Evolutionary conservation across 1,139 yeast species (phyloP).

Genomic region (Martiniozyma asiatica): DNA sequence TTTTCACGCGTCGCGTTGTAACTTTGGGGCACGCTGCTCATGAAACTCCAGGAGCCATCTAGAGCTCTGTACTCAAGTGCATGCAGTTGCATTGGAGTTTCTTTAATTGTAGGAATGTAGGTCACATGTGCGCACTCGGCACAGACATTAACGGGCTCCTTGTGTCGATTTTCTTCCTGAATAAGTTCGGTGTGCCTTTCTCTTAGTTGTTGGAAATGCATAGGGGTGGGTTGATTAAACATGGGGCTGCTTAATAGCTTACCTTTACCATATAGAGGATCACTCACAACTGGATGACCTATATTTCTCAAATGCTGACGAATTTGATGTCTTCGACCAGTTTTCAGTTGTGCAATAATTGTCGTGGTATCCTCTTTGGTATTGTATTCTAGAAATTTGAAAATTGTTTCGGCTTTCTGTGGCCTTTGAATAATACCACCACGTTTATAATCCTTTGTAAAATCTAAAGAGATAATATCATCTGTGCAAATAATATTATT

Average conservation of each 20-base stretch:
- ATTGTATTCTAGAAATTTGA: slow-evolving; percentile 25
- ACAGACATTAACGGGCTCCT: slow-evolving; percentile 23
- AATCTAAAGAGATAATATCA: slow-evolving; percentile 12
- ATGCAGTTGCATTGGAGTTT: slow-evolving; percentile 37
- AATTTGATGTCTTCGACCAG: slow-evolving; percentile 73
- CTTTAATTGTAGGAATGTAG: slow-evolving; percentile 28
- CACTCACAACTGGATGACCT: slow-evolving; percentile 60
- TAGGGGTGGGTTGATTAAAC: slow-evolving; percentile 9
- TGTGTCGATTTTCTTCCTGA: slow-evolving; percentile 4
- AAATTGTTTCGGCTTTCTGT: slow-evolving; percentile 28
- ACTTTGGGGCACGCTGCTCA: no score
- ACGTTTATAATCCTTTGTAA: slow-evolving; percentile 14
- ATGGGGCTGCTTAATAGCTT: slow-evolving; percentile 6
- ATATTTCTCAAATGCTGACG: slow-evolving; percentile 52
- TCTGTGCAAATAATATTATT: slow-evolving; percentile 10
- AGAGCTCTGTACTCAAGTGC: slow-evolving; percentile 31
- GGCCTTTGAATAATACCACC: slow-evolving; percentile 12
- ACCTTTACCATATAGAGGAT: slow-evolving; percentile 36
- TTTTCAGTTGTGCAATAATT: slow-evolving; percentile 48
- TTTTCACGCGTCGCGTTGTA: no score
- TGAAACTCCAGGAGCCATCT: slow-evolving; percentile 8
- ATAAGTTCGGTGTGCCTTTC: slow-evolving; percentile 3
- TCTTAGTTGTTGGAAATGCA: slow-evolving; percentile 8
- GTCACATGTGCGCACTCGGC: slow-evolving; percentile 32
- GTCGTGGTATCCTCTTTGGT: slow-evolving; percentile 31